A percentile compares a stretch with the other conserved stretches of the same genome.
Conservation (phyloP, 1,284 basidiomycete genomes). For the Volvariella surrecta region DNA sequence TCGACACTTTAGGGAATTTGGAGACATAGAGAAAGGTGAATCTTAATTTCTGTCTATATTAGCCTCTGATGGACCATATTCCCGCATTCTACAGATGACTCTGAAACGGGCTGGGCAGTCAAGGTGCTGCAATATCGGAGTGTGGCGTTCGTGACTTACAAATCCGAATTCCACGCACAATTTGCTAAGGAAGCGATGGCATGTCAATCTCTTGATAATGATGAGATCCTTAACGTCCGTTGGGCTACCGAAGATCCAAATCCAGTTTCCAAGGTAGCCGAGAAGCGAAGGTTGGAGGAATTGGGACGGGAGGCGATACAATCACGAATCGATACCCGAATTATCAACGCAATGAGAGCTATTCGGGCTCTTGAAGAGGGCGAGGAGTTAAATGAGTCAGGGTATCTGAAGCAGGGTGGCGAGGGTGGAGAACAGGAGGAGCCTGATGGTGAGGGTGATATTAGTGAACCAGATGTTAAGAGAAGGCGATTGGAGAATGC, state of each 20-base stretch:
- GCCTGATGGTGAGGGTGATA: conserved; percentile 23
- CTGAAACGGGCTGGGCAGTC: conserved; percentile 34
- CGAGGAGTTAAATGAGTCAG: conserved; percentile 41
- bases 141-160: conserved; percentile 96
- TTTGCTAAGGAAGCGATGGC: conserved; percentile 99
- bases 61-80: conserved; percentile 1
- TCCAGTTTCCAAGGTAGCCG: conserved; percentile 77
- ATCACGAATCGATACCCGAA: conserved; percentile 73
- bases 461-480: conserved; percentile 28
- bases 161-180: conserved; percentile 79
- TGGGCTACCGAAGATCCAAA: conserved; percentile 98
- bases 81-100: not conserved
- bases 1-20: conserved; percentile 96
- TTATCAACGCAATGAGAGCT: conserved; percentile 80
- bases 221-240: conserved; percentile 96
- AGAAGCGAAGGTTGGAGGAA: conserved; percentile 75
- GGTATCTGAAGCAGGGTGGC: conserved; percentile 22
- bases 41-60: too few relatives aligned
- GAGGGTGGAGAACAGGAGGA: conserved; percentile 28
- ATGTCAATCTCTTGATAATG: conserved; percentile 94
- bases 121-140: conserved; percentile 90
- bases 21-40: conserved; percentile 89
- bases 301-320: conserved; percentile 81
- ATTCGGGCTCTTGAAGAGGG: conserved; percentile 85
- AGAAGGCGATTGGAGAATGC: conserved; percentile 27